Conservation (phyloP, 345 rosid species). For the Carallia pectinifolia region DNA sequence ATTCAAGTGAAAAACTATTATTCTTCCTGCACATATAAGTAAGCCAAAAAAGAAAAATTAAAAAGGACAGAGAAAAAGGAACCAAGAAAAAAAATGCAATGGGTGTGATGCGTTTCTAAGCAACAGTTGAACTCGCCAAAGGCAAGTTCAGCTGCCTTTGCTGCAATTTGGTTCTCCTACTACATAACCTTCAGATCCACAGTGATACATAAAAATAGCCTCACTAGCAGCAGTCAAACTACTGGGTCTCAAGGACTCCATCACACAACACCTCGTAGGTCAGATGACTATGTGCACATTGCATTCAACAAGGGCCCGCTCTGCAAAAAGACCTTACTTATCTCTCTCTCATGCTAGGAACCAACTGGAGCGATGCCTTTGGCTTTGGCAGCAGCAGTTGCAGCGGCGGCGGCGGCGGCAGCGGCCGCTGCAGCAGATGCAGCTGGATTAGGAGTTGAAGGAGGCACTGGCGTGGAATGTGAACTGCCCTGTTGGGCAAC, state of each 20-base stretch:
- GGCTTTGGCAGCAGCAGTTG: conserved; percentile 54
- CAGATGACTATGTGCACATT: conserved; percentile 34
- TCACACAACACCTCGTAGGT: conserved; percentile 2
- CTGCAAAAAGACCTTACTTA: conserved; percentile 14
- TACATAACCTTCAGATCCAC: conserved; percentile 15
- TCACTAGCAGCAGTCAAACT: conserved; percentile 29
- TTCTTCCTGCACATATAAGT: not conserved
- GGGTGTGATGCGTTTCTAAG: conserved; percentile 6
- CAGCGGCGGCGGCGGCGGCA: conserved; percentile 50
- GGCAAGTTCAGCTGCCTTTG: not conserved
- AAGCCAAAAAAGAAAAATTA: not conserved
- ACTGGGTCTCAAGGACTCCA: conserved; percentile 15
- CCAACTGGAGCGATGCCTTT: conserved; percentile 90
- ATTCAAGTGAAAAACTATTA: not conserved
- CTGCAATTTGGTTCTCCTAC: conserved; percentile 16
- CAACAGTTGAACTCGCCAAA: conserved; percentile 14
- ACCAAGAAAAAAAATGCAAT: not conserved
- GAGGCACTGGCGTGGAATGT: conserved; percentile 64
- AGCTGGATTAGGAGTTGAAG: conserved; percentile 70
- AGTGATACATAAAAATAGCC: conserved; percentile 18
- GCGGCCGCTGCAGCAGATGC: conserved; percentile 71
- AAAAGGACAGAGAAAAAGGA: not conserved
- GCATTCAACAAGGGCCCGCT: conserved; percentile 14
- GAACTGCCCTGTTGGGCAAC: conserved; percentile 45
- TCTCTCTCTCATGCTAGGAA: conserved; percentile 38